These are phyloP conservation scores for Pythium sp. DNA, from an alignment of 352 stramenopile species.

Conservation along the genomic window DNA sequence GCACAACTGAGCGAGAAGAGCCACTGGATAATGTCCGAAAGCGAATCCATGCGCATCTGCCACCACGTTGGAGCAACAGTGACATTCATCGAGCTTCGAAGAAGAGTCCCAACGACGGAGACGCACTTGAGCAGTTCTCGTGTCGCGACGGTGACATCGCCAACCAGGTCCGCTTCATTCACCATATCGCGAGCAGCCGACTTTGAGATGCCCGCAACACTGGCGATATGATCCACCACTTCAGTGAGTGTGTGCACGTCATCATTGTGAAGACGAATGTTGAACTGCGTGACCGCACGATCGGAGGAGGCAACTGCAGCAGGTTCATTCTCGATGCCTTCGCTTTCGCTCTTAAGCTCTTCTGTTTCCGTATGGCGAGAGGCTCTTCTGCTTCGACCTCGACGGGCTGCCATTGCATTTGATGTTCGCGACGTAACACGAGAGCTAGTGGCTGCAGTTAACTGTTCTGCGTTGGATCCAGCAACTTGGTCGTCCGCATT, in stretches of 20 bases:
- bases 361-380: conserved; percentile 18
- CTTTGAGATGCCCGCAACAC: conserved; percentile 56
- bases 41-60: conserved; percentile 54
- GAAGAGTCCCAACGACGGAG: conserved; percentile 42
- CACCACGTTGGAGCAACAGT: conserved; percentile 68
- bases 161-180: conserved; percentile 56
- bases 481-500: conserved; percentile 10
- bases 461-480: not conserved
- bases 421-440: conserved; percentile 9
- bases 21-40: conserved; percentile 67
- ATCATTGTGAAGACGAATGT: conserved; percentile 82
- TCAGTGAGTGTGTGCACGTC: conserved; percentile 77
- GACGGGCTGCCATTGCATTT: conserved; percentile 17
- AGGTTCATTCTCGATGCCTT: not conserved
- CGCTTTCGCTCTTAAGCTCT: conserved; percentile 23
- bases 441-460: not conserved
- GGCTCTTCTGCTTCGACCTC: conserved; percentile 9
- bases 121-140: conserved; percentile 50
- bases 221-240: conserved; percentile 64
- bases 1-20: conserved; percentile 61
- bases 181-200: conserved; percentile 41
- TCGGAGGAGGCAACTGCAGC: not conserved
- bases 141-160: conserved; percentile 45
- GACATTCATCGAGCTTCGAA: conserved; percentile 65
- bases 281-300: conserved; percentile 29